These are phyloP conservation scores for Backusella tarrabulga DNA, from an alignment of 192 early-diverging fungal species.

Conservation along the genomic window DNA sequence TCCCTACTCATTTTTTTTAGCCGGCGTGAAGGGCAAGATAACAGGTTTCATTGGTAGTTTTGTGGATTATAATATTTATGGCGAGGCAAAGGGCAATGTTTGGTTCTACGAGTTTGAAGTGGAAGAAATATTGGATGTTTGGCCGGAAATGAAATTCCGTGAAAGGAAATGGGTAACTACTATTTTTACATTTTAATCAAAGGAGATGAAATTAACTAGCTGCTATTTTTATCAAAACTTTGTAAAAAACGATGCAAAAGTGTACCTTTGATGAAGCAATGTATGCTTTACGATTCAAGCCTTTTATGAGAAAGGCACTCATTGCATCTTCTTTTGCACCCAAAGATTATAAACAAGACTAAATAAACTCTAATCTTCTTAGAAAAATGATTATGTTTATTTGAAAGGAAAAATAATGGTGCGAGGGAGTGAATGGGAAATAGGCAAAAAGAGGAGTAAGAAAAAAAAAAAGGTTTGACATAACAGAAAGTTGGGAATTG, in stretches of 20 bases:
- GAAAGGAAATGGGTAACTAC: conserved; percentile 26
- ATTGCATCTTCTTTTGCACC: neutral
- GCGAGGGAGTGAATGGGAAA: neutral
- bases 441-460: neutral
- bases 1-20: neutral
- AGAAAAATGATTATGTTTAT: neutral
- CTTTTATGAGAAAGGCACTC: conserved; percentile 18
- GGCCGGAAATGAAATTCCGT: conserved; percentile 49
- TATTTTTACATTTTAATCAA: neutral
- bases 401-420: neutral
- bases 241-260: conserved; percentile 1
- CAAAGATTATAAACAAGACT: neutral
- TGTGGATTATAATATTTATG: conserved; percentile 38
- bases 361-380: neutral
- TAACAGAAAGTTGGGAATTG: neutral
- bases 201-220: neutral
- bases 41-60: conserved; percentile 43
- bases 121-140: conserved; percentile 41
- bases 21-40: conserved; percentile 50
- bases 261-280: conserved; percentile 26
- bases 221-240: neutral
- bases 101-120: conserved; percentile 58
- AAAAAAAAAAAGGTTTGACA: neutral
- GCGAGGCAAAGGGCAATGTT: conserved; percentile 34
- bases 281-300: conserved; percentile 5